Evolutionary conservation across 116 monocot genomes (phyloP), one percentile per base, ranked within the genome.

Genomic region (Dioscorea cayenensis): DNA sequence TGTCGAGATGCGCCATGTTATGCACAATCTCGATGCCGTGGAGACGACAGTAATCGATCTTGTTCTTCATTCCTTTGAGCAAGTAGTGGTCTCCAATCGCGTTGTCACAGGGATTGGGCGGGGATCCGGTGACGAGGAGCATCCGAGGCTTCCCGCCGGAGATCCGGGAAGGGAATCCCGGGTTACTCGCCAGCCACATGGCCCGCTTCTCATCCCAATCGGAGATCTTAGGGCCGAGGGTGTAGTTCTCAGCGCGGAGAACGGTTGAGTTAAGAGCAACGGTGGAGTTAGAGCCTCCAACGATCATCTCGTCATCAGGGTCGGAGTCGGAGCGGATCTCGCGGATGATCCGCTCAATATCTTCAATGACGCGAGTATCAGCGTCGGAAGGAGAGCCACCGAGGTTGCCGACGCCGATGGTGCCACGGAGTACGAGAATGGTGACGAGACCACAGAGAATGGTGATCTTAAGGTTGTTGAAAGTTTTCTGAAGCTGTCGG

Each of bases 391-490:
- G 21, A 28, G 73, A 52, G 3, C 37, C 14, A 62, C 64, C 72
- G 66, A 89, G 80, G 72, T 78, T 85, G 60, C 89, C 89, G 65
- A 89, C 89, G 69, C 89, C 89, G 75, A 89, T 83, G 64, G 89
- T 89, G 73, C 89, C 89, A 16, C 89, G 83, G 27, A 89, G 89
- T 49, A 89, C 89, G 58, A 89, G 85, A 73, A 89, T 83, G 72
- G 89, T 89, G 83, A 89, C 85, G 76, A 89, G 78, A 49, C 89
- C 89, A 71, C 89, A 89, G 23, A 89, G 80, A 49, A 89, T 48
- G 66, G 89, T 89, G 67, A 89, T 89, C 80, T 89, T 89, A 64
- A 89, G 18, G 73, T 85, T 89, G 85, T 83, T 82, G 80, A 85
- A 85, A 38, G 85, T 89, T 75, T 83, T 85, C 78, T 89, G 82